phyloP scores from a whole-genome alignment of 2,329 filamentous ascomycete species.

The Aureobasidium vineae region DNA sequence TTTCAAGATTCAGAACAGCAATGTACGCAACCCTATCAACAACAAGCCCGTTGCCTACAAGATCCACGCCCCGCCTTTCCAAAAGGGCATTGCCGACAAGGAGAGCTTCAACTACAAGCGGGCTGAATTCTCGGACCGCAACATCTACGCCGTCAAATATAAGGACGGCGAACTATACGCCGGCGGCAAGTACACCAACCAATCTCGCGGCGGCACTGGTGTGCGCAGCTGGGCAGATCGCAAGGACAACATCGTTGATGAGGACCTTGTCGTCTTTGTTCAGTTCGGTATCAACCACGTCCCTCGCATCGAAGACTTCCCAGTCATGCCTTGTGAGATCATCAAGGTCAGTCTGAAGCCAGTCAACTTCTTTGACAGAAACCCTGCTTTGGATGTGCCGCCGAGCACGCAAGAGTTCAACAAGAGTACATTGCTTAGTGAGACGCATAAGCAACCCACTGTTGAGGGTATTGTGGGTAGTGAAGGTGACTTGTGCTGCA shows the following conservation, averaged over 20 bases:
- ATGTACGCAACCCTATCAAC: constrained; percentile 48
- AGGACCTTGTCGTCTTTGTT: constrained; percentile 57
- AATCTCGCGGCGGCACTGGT: constrained; percentile 54
- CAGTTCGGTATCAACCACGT: constrained; percentile 59
- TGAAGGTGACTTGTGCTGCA: constrained; percentile 43
- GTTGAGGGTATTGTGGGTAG: constrained; percentile 39
- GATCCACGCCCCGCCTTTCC: constrained; percentile 50
- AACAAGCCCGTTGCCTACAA: constrained; percentile 52
- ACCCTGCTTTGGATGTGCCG: constrained; percentile 60
- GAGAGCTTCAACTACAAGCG: constrained; percentile 57
- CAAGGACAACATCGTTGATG: constrained; percentile 55
- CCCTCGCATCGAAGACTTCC: constrained; percentile 22
- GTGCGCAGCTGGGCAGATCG: constrained; percentile 52
- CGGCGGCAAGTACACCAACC: constrained; percentile 60
- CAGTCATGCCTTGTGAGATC: constrained; percentile 58
- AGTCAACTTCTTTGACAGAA: constrained; percentile 59
- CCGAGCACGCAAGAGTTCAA: constrained; percentile 52
- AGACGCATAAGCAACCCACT: constrained; percentile 37
- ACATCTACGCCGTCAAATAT: constrained; percentile 59
- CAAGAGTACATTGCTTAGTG: constrained; percentile 39
- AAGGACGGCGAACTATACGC: constrained; percentile 59
- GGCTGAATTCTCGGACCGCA: constrained; percentile 58
- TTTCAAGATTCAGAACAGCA: constrained; percentile 52
- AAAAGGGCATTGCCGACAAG: constrained; percentile 53
- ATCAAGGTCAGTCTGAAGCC: constrained; percentile 58